phyloP scores from a whole-genome alignment of 331 rosid species.

The Quercus tomentella region DNA sequence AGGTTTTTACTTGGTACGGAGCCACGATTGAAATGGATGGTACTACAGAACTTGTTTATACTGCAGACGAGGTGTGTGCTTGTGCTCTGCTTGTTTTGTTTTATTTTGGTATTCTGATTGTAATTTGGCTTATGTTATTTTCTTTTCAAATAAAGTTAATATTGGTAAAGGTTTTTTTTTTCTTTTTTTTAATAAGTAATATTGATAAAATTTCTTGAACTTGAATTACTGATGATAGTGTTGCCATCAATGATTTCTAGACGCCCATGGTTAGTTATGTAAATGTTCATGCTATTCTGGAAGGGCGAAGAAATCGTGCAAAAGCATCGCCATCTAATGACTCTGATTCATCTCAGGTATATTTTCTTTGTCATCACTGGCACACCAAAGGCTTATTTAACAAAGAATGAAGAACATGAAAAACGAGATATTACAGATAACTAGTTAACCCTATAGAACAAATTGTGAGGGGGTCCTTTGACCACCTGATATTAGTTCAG shows the following conservation, averaged over 20 bases:
- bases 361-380: neutral
- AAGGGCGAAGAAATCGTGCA: conserved; percentile 77
- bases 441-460: neutral
- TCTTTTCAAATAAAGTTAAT: neutral
- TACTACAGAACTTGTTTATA: conserved; percentile 76
- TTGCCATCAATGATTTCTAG: conserved; percentile 35
- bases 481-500: neutral
- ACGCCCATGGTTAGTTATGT: conserved; percentile 93
- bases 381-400: too few species aligned
- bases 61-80: conserved; percentile 77
- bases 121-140: neutral
- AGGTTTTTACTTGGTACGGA: conserved; percentile 94
- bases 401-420: neutral
- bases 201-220: neutral
- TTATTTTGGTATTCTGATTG: neutral
- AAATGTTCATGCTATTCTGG: conserved; percentile 86
- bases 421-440: neutral
- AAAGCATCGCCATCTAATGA: conserved; percentile 59
- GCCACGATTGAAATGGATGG: conserved; percentile 96
- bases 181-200: neutral
- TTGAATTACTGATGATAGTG: neutral
- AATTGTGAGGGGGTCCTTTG: neutral
- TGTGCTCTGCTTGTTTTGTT: neutral
- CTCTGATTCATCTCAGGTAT: conserved; percentile 58
- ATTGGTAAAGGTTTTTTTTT: too few species aligned